phyloP scores from a whole-genome alignment of 2,329 filamentous ascomycete genomes.

The Epichloe gansuensis region DNA sequence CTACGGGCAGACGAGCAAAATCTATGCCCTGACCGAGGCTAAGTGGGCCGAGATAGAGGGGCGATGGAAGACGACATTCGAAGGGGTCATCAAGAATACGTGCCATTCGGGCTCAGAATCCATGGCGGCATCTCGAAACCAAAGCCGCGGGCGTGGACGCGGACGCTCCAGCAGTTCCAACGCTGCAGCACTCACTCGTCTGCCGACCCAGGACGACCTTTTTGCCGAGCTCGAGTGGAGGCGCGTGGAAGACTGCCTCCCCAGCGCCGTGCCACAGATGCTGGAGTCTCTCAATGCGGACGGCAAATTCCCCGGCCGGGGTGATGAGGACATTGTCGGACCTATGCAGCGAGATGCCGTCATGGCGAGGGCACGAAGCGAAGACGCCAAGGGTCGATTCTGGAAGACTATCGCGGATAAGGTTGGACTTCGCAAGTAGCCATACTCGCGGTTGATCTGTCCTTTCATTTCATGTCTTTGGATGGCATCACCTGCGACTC shows the following conservation, averaged over 20 bases:
- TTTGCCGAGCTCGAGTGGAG: conserved; percentile 32
- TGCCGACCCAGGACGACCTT: conserved; percentile 23
- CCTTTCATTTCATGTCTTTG: background rate
- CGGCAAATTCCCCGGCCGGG: conserved; percentile 78
- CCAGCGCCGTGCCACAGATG: conserved; percentile 56
- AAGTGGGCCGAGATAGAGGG: conserved; percentile 79
- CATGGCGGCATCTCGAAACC: conserved; percentile 22
- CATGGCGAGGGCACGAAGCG: conserved; percentile 35
- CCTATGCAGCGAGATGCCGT: conserved; percentile 62
- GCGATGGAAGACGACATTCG: conserved; percentile 60
- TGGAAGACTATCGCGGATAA: conserved; percentile 37
- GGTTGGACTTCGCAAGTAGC: conserved; percentile 20
- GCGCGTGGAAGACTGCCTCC: conserved; percentile 41
- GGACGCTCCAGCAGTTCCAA: conserved; percentile 29
- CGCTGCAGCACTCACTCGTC: conserved; percentile 23
- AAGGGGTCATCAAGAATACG: conserved; percentile 46
- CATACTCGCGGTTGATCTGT: background rate
- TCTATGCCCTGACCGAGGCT: conserved; percentile 70
- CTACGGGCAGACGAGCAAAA: conserved; percentile 81
- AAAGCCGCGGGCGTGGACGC: conserved; percentile 27
- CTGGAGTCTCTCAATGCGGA: conserved; percentile 56
- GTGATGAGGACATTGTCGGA: conserved; percentile 86
- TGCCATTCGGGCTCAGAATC: conserved; percentile 16
- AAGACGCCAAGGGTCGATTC: conserved; percentile 34
- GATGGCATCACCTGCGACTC: background rate